Evolutionary conservation across 2,329 filamentous ascomycete genomes (phyloP).

Genomic region (Tolypocladium paradoxum): DNA sequence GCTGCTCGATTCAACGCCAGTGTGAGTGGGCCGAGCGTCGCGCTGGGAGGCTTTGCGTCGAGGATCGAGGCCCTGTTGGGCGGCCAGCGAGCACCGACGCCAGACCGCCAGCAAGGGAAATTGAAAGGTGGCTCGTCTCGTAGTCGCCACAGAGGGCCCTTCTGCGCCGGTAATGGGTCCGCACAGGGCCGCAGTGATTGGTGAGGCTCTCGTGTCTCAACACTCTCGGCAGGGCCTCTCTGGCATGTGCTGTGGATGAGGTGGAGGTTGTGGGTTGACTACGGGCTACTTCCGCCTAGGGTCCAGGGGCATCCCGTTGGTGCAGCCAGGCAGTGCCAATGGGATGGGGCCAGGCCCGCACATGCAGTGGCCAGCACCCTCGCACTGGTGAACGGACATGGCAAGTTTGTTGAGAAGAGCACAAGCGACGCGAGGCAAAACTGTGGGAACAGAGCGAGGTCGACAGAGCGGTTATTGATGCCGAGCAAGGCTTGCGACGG

Average conservation of each 20-base stretch:
- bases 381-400: neutral
- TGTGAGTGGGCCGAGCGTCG: neutral
- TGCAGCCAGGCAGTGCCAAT: constrained; percentile 3
- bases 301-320: no score
- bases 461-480: neutral
- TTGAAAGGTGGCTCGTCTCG: neutral
- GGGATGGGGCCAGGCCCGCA: constrained; percentile 2
- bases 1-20: neutral
- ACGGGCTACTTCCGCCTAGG: no score
- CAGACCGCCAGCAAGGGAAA: neutral
- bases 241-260: neutral
- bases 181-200: no score
- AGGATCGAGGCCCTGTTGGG: neutral
- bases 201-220: neutral
- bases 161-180: no score
- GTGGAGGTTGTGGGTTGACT: no score
- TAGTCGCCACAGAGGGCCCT: neutral
- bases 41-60: neutral
- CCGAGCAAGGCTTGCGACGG: neutral
- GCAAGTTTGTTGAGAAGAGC: neutral
- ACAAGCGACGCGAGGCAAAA: neutral
- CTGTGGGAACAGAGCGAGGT: neutral
- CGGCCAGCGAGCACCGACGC: no score
- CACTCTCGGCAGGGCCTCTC: neutral
- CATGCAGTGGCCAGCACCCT: constrained; percentile 1